Evolutionary conservation across 1,284 basidiomycete species (phyloP), one percentile per base, ranked within the genome.

Genomic region (Pyrrhoderma lamaoense): DNA sequence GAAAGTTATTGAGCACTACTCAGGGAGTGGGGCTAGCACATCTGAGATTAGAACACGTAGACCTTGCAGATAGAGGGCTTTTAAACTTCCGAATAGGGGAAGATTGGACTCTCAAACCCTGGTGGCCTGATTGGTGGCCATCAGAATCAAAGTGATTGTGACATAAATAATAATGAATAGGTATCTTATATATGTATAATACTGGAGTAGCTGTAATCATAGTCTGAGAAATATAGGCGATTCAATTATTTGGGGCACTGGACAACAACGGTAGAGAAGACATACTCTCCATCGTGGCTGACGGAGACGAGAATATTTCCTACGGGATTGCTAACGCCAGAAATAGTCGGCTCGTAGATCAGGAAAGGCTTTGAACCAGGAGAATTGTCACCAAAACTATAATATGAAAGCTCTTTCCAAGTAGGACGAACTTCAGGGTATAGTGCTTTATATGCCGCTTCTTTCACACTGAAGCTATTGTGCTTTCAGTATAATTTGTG

Each of bases 371-470:
- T 85, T 18, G 61, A 60, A 2, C 65, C 63, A 27, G 59, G 59
- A 35, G 49, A 53, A 18, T 54, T 7, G 16, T 7, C 25, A n/a
- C 62, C 61, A 18, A 72, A 60, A 27, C 70, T 61, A 47, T 60
- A 64, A 54, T 79, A 82, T 1, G 77, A 77, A 48, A 93, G 66
- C 31, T 91, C 80, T 61, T 89, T 86, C 90, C 90, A 93, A 1
- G 76, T 78, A n/a, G 85, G 77, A 18, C 64, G 69, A 38, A 75
- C 61, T 21, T 60, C 55, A 1, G 87, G 83, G 59, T 82, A 90
- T 51, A 93, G 62, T 0, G 93, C 89, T 65, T 96, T 95, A 71
- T 93, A 94, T 0, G 86, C 82, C 0, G 93, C 89, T 69, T 95
- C 93, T 62, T 96, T 96, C 34, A 87, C 73, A 54, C 44, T 21